Percentiles rank a stretch among this genome's conserved stretches.
phyloP scores from a whole-genome alignment of 345 rosid species.

The Eucalyptus sp. region DNA sequence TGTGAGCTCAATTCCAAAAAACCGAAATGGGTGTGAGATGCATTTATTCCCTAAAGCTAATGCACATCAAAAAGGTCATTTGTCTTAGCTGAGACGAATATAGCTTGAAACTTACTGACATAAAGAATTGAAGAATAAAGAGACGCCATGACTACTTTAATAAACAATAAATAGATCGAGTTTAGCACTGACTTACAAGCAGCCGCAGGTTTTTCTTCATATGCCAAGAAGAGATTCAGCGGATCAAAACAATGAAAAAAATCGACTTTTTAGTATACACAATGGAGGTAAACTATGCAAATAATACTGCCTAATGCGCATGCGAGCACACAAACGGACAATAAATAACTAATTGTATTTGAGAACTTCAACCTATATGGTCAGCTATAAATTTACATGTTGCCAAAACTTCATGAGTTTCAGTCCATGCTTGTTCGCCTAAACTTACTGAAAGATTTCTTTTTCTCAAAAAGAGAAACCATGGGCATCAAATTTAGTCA shows the following conservation, averaged over 20 bases:
- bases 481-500: neutral
- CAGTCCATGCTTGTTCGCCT: neutral
- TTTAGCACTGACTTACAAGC: conserved; percentile 50
- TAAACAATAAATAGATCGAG: neutral
- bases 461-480: neutral
- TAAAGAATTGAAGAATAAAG: neutral
- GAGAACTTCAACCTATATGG: neutral
- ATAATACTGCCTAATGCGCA: neutral
- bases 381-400: neutral
- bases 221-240: conserved; percentile 22
- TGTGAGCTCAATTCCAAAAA: neutral
- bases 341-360: neutral
- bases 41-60: neutral
- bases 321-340: neutral
- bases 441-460: neutral
- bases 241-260: neutral
- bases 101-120: neutral
- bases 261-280: neutral
- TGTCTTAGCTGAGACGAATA: neutral
- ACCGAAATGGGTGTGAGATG: neutral
- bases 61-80: neutral
- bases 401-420: neutral
- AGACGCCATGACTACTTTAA: neutral
- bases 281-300: neutral
- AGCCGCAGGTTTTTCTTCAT: conserved; percentile 92